These are phyloP conservation scores for Backusella tuberculispora DNA, from an alignment of 192 early-diverging fungal genomes.

Conservation along the genomic window DNA sequence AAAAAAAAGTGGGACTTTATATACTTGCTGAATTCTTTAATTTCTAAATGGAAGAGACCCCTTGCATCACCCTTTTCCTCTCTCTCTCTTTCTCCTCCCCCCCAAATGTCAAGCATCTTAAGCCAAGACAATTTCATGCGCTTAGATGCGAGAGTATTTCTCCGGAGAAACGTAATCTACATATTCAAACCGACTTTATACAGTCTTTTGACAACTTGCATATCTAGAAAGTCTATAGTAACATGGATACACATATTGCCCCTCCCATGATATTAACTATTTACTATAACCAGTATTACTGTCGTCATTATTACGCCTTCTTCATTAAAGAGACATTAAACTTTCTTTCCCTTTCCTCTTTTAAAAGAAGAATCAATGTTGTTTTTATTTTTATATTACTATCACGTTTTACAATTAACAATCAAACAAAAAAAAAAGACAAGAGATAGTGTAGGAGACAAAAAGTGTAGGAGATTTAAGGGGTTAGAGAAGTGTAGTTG, in stretches of 20 bases:
- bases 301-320: slow-evolving; percentile 3
- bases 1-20: slow-evolving; percentile 16
- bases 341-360: neutral
- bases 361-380: neutral
- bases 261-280: slow-evolving; percentile 10
- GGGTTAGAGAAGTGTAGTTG: neutral
- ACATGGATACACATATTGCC: neutral
- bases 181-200: slow-evolving; percentile 3
- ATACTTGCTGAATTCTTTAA: slow-evolving; percentile 15
- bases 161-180: slow-evolving; percentile 16
- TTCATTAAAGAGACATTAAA: neutral
- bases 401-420: neutral
- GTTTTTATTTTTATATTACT: slow-evolving; percentile 28
- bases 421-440: neutral
- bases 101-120: slow-evolving; percentile 4
- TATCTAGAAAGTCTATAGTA: slow-evolving; percentile 18
- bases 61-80: slow-evolving; percentile 15
- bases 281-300: neutral
- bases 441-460: neutral
- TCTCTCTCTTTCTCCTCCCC: neutral
- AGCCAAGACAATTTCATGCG: slow-evolving; percentile 14
- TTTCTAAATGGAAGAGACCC: slow-evolving; percentile 21
- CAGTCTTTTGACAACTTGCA: slow-evolving; percentile 25
- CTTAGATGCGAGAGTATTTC: slow-evolving; percentile 15
- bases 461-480: slow-evolving; percentile 11